These are phyloP conservation scores for Artemisia annua DNA, from an alignment of 129 eudicot genomes.

Conservation along the genomic window DNA sequence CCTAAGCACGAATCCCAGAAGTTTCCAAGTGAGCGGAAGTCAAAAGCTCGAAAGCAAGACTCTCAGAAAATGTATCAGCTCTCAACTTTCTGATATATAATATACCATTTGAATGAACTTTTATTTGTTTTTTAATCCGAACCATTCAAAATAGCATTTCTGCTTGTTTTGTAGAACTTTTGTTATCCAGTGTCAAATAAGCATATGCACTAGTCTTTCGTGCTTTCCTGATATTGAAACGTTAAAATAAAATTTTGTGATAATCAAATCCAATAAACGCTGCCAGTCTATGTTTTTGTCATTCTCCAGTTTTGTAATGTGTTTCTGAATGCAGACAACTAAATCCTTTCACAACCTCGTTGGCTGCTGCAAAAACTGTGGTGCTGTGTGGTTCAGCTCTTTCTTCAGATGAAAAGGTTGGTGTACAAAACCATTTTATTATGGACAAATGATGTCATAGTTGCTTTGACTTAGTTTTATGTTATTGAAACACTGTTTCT, in stretches of 20 bases:
- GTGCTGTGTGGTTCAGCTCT: constrained; percentile 86
- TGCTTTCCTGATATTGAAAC: too few relatives aligned
- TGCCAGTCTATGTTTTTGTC: not conserved
- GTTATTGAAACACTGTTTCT: too few relatives aligned
- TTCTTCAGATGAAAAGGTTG: constrained; percentile 76
- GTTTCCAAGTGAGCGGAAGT: constrained; percentile 66
- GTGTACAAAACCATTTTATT: not conserved
- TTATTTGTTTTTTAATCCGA: not conserved
- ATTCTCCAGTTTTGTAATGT: constrained; percentile 3
- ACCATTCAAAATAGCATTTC: not conserved
- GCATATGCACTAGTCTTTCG: not conserved
- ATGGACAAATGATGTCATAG: not conserved
- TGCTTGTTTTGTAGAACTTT: not conserved
- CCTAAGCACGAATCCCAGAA: constrained; percentile 57
- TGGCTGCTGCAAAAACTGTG: constrained; percentile 44
- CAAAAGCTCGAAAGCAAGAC: constrained; percentile 38
- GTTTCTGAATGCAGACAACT: constrained; percentile 34
- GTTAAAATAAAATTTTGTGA: not conserved
- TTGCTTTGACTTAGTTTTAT: not conserved
- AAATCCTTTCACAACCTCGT: constrained; percentile 36
- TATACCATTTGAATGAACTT: not conserved
- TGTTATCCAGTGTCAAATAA: too few relatives aligned
- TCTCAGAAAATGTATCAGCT: constrained; percentile 17
- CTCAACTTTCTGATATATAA: not conserved
- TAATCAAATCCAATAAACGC: not conserved